Evolutionary conservation across 2,329 filamentous ascomycete species (phyloP), one percentile per base, ranked within the genome.

Genomic region (Pezicula rhizophila): DNA sequence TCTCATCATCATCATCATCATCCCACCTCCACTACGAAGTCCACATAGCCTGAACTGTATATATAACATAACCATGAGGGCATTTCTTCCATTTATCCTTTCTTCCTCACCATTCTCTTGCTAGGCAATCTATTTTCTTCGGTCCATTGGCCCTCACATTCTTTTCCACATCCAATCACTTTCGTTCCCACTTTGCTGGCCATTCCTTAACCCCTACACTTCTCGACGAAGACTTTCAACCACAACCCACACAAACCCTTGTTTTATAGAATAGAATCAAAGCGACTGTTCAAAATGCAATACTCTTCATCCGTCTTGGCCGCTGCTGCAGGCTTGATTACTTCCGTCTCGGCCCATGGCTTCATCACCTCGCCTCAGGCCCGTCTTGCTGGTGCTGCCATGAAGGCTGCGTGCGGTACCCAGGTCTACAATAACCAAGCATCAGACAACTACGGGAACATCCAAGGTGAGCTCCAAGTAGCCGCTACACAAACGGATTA

Each of bases 311-410:
- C 55, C 8, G 52, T 59, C 46, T 53, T 60, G 37, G 48, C 54
- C 39, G 41, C 52, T 33, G 51, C 55, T 31, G 51, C 52, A 8
- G 45, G 50, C 46, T 47, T 60, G 15, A 69, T 69, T 45, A 66
- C 68, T 53, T 57, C 70, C 48, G 72, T 70, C 45, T 67, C 71
- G 25, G 73, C 68, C 42, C 76, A 79, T 52, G 76, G 76, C 33
- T 72, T 72, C 51, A 69, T 78, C 45, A 64, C 61, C 37, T 65
- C 59, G 4, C 74, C 74, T 4, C 41, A 63, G 0, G 60, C 71
- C n/a, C 72, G 74, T 33, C 46, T 60, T 25, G 64, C 70, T 14
- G 73, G 73, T 5, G 48, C 65, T 2, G 71, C 71, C 48, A 75
- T 68, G 69, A 64, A 64, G 41, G 60, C 66, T 5, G 68, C 69